Conservation (phyloP, 768 basidiomycete species). For the Xerocomus brunneocitrinus region DNA sequence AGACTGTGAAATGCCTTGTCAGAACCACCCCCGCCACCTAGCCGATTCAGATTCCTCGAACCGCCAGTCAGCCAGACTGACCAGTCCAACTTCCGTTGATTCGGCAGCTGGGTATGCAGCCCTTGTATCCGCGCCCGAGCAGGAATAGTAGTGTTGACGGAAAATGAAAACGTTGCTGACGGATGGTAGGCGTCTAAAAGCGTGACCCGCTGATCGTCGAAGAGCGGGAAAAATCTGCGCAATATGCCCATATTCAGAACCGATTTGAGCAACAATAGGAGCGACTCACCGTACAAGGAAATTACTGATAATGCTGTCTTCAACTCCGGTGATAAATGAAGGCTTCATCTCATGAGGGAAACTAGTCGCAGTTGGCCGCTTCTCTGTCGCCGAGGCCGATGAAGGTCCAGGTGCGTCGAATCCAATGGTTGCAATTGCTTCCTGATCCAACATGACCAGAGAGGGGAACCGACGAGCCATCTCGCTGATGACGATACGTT, state of each 20-base stretch:
- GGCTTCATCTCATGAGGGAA: constrained; percentile 76
- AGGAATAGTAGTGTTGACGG: constrained; percentile 79
- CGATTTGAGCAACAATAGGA: not conserved
- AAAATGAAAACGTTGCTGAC: constrained; percentile 87
- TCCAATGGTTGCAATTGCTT: constrained; percentile 68
- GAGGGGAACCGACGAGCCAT: constrained; percentile 76
- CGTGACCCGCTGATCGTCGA: constrained; percentile 68
- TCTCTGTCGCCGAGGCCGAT: constrained; percentile 32
- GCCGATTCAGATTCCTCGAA: constrained; percentile 76
- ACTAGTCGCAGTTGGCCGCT: constrained; percentile 55
- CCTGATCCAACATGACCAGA: constrained; percentile 79
- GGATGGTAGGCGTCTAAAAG: constrained; percentile 76
- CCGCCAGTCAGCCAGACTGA: constrained; percentile 54
- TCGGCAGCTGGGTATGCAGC: constrained; percentile 64
- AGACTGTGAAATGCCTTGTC: constrained; percentile 63
- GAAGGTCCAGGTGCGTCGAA: constrained; percentile 69
- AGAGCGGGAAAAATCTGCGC: constrained; percentile 75
- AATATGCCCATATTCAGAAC: constrained; percentile 12
- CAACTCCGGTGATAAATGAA: constrained; percentile 73
- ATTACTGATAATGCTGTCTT: constrained; percentile 59
- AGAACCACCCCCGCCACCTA: constrained; percentile 54
- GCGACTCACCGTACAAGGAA: constrained; percentile 71
- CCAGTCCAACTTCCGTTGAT: constrained; percentile 85
- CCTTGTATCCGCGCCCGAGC: constrained; percentile 71
- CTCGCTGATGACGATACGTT: constrained; percentile 47